These are phyloP conservation scores for Harringtonia lauricola DNA, from an alignment of 2,329 filamentous ascomycete genomes.

Conservation along the genomic window DNA sequence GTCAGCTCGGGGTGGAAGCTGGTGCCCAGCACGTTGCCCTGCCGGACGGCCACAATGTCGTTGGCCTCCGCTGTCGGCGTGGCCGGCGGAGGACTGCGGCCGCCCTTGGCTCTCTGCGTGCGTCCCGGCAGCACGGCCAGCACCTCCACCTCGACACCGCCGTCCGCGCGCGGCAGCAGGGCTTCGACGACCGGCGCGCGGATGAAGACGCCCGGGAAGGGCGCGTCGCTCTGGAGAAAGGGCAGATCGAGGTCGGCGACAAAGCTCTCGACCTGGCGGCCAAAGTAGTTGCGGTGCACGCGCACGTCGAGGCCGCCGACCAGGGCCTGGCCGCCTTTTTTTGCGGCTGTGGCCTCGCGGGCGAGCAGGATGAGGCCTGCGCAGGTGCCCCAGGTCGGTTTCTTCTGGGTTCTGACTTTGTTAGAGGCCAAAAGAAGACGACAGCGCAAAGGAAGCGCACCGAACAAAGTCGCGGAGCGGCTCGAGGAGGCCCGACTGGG, in stretches of 20 bases:
- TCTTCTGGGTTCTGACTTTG: conserved; percentile 50
- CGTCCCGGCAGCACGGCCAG: no score
- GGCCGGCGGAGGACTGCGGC: conserved; percentile 31
- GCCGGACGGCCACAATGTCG: conserved; percentile 79
- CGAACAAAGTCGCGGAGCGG: conserved; percentile 86
- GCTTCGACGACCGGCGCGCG: conserved; percentile 75
- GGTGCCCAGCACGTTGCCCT: conserved; percentile 86
- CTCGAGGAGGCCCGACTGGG: conserved; percentile 69
- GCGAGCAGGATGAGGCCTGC: conserved; percentile 87
- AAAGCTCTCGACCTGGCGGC: conserved; percentile 86
- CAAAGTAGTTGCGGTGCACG: conserved; percentile 91
- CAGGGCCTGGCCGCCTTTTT: conserved; percentile 83
- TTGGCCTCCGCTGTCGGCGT: conserved; percentile 29
- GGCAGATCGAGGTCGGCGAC: conserved; percentile 62
- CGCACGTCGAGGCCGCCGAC: conserved; percentile 85
- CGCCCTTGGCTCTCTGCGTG: no score
- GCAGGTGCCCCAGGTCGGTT: conserved; percentile 91
- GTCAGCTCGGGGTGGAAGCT: conserved; percentile 96
- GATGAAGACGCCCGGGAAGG: conserved; percentile 84
- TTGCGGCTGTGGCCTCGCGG: conserved; percentile 77
- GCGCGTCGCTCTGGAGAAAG: conserved; percentile 43
- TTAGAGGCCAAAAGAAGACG: background rate
- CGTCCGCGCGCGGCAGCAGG: conserved; percentile 39
- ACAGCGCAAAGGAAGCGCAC: conserved; percentile 36
- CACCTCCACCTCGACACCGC: conserved; percentile 1